Evolutionary conservation across 2,329 filamentous ascomycete species (phyloP).

Genomic region (Sclerotinia subarctica): DNA sequence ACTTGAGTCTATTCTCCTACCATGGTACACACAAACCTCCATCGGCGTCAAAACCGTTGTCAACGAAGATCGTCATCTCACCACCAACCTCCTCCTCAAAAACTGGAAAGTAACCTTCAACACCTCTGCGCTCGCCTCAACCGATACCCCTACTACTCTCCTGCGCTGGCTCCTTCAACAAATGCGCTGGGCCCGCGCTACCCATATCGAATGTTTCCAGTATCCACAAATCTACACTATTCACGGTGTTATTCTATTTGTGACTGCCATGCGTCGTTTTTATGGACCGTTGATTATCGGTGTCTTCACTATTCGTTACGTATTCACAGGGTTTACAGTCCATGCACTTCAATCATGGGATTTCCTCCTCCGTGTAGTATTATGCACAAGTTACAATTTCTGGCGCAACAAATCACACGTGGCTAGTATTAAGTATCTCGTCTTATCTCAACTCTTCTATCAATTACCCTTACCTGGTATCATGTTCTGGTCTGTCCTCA

Average conservation of each 20-base stretch:
- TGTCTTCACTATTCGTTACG: slow-evolving; percentile 36
- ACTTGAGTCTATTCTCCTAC: slow-evolving; percentile 37
- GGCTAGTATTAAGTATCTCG: slow-evolving; percentile 30
- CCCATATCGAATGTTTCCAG: slow-evolving; percentile 41
- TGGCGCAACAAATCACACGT: slow-evolving; percentile 36
- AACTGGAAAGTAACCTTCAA: slow-evolving; percentile 40
- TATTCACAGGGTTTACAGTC: slow-evolving; percentile 35
- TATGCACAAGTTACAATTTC: slow-evolving; percentile 38
- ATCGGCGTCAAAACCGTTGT: slow-evolving; percentile 40
- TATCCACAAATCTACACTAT: slow-evolving; percentile 40
- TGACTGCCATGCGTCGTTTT: slow-evolving; percentile 38
- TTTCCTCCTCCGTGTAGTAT: slow-evolving; percentile 33
- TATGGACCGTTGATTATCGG: slow-evolving; percentile 36
- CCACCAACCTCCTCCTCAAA: slow-evolving; percentile 39
- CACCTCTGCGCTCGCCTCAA: slow-evolving; percentile 39
- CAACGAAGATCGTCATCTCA: slow-evolving; percentile 43
- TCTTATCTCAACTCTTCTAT: slow-evolving; percentile 35
- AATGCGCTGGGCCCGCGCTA: slow-evolving; percentile 40
- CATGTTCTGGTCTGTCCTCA: slow-evolving; percentile 40
- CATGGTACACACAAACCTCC: slow-evolving; percentile 41
- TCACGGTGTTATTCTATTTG: slow-evolving; percentile 40
- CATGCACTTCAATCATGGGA: slow-evolving; percentile 36
- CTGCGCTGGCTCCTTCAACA: slow-evolving; percentile 41
- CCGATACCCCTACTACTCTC: slow-evolving; percentile 41
- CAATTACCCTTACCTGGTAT: slow-evolving; percentile 40